These are phyloP conservation scores for Aspergillus egyptiacus DNA, from an alignment of 495 filamentous ascomycete species.

Conservation along the genomic window DNA sequence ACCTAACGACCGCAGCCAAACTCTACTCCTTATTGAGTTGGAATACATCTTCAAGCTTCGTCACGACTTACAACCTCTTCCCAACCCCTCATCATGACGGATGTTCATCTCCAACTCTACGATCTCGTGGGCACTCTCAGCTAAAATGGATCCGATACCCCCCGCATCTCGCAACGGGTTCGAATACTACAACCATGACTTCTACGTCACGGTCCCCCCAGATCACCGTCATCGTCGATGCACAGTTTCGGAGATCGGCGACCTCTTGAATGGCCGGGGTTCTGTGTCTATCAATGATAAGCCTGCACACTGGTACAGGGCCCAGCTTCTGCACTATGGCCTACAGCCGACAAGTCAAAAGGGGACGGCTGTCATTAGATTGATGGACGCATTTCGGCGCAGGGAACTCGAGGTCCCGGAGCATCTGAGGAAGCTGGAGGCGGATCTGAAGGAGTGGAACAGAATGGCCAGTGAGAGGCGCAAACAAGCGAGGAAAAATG, in stretches of 20 bases:
- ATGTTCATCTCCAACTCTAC: background rate
- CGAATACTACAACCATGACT: slow-evolving; percentile 30
- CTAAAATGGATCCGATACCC: slow-evolving; percentile 1
- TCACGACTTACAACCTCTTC: background rate
- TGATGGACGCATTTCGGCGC: slow-evolving; percentile 45
- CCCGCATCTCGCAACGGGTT: slow-evolving; percentile 6
- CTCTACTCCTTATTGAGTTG: background rate
- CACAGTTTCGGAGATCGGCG: slow-evolving; percentile 39
- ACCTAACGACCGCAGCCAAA: background rate
- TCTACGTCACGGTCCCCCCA: slow-evolving; percentile 43
- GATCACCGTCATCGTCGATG: slow-evolving; percentile 47
- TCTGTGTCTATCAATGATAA: slow-evolving; percentile 31
- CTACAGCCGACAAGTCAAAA: slow-evolving; percentile 48
- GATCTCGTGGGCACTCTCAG: background rate
- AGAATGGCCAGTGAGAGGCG: slow-evolving; percentile 13
- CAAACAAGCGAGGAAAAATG: background rate
- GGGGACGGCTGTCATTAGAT: slow-evolving; percentile 49
- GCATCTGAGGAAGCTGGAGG: slow-evolving; percentile 38
- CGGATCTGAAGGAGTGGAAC: slow-evolving; percentile 47
- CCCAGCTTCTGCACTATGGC: slow-evolving; percentile 55
- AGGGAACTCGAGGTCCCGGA: slow-evolving; percentile 40
- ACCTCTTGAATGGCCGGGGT: slow-evolving; percentile 31
- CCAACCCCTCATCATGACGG: background rate
- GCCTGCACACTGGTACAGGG: slow-evolving; percentile 51
- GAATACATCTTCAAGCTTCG: background rate